A percentile compares a stretch with the other conserved stretches of the same genome.
phyloP scores from a whole-genome alignment of 495 filamentous ascomycete genomes.

The Aspergillus leporis region DNA sequence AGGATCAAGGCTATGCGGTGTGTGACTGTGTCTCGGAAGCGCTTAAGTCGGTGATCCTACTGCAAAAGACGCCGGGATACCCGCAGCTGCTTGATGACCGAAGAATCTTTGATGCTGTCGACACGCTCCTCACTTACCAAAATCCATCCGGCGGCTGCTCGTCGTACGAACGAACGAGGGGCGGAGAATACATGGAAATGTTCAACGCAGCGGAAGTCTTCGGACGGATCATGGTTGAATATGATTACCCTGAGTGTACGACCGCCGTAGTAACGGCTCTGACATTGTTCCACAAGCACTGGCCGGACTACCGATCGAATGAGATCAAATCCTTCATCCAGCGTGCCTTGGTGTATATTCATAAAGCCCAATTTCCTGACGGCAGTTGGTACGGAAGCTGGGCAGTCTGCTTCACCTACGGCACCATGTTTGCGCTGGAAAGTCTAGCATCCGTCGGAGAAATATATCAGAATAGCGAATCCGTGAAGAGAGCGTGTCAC shows the following conservation, averaged over 20 bases:
- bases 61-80: slow-evolving; percentile 3
- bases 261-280: slow-evolving; percentile 16
- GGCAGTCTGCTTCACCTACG: slow-evolving; percentile 24
- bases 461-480: slow-evolving; percentile 5
- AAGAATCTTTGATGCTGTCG: slow-evolving; percentile 6
- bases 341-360: slow-evolving; percentile 10
- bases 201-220: slow-evolving; percentile 14
- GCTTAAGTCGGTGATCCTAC: neutral
- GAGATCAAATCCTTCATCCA: slow-evolving; percentile 14
- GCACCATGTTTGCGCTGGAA: slow-evolving; percentile 15
- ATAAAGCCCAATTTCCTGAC: slow-evolving; percentile 10
- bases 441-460: slow-evolving; percentile 8
- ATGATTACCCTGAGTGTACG: slow-evolving; percentile 19
- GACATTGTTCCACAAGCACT: slow-evolving; percentile 9
- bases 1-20: slow-evolving; percentile 4
- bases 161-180: slow-evolving; percentile 11
- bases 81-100: neutral
- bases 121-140: slow-evolving; percentile 3
- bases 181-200: slow-evolving; percentile 6
- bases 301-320: slow-evolving; percentile 13
- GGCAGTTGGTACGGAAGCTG: slow-evolving; percentile 19
- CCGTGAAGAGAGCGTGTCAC: slow-evolving; percentile 11
- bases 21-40: slow-evolving; percentile 2
- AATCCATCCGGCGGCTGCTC: slow-evolving; percentile 14
- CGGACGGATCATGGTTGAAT: slow-evolving; percentile 16